phyloP scores from a whole-genome alignment of 2,329 filamentous ascomycete species.

The Daldinia eschscholtzii region DNA sequence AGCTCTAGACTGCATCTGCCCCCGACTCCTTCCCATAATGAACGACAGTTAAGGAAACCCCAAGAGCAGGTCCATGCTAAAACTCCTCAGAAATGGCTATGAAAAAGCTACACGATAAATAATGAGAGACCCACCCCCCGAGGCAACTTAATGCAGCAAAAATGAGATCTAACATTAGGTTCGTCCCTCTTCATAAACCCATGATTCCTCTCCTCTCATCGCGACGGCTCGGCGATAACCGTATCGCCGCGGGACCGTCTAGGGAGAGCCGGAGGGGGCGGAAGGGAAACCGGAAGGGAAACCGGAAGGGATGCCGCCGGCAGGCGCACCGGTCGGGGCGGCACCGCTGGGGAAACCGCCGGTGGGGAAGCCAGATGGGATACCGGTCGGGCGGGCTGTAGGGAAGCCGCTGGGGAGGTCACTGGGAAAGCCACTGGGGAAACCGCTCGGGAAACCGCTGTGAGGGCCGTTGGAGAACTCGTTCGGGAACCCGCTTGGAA shows the following conservation, averaged over 20 bases:
- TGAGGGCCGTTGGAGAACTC: neutral
- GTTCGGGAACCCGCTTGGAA: neutral
- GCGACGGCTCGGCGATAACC: no score
- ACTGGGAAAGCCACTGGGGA: neutral
- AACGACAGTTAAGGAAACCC: neutral
- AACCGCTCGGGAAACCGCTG: neutral
- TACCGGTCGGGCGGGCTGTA: neutral
- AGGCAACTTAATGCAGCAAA: neutral
- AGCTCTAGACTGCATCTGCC: conserved; percentile 2
- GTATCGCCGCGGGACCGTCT: neutral
- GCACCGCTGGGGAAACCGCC: neutral
- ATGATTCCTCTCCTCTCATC: no score
- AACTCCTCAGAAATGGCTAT: neutral
- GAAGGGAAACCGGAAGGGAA: conserved; percentile 1
- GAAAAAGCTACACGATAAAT: neutral
- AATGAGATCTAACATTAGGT: neutral
- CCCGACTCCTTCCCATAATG: neutral
- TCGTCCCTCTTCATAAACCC: neutral
- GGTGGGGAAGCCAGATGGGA: neutral
- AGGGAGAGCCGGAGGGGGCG: neutral
- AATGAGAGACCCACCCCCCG: neutral
- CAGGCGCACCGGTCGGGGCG: neutral
- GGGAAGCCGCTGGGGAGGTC: neutral
- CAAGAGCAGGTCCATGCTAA: neutral
- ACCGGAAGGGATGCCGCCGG: neutral